Evolutionary conservation across 768 basidiomycete genomes (phyloP).

Genomic region (Mycena capillaripes): DNA sequence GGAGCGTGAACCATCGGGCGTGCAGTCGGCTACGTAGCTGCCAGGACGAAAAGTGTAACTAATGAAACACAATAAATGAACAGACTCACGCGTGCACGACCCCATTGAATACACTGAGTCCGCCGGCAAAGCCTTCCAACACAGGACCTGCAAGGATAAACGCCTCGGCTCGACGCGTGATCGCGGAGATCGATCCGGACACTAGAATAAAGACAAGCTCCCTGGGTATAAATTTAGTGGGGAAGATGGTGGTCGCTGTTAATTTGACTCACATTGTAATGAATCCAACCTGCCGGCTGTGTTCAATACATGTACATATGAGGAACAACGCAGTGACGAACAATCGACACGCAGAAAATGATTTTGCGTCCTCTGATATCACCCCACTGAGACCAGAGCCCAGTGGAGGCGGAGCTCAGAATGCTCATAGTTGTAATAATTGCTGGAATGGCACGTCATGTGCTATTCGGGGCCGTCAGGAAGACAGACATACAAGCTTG

Average conservation of each 20-base stretch:
- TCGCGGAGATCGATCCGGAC: slow-evolving; percentile 66
- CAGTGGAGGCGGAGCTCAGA: slow-evolving; percentile 86
- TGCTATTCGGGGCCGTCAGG: slow-evolving; percentile 1
- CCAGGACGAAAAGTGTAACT: slow-evolving; percentile 47
- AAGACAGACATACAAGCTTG: slow-evolving; percentile 65
- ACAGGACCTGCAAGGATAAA: slow-evolving; percentile 84
- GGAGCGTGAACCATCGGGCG: slow-evolving; percentile 65
- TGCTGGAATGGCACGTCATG: slow-evolving; percentile 49
- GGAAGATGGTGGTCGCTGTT: slow-evolving; percentile 18
- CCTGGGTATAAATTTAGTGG: slow-evolving; percentile 55
- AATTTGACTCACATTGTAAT: slow-evolving; percentile 73
- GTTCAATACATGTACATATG: not conserved
- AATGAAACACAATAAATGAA: slow-evolving; percentile 46
- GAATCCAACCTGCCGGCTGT: slow-evolving; percentile 58
- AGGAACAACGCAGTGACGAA: slow-evolving; percentile 36
- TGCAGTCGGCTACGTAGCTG: slow-evolving; percentile 70
- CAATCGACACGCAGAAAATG: slow-evolving; percentile 74
- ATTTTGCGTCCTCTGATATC: slow-evolving; percentile 84
- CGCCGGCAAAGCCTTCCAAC: slow-evolving; percentile 85
- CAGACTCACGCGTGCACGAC: slow-evolving; percentile 69
- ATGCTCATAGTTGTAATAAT: slow-evolving; percentile 84
- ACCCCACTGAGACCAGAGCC: slow-evolving; percentile 88
- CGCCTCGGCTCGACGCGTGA: slow-evolving; percentile 70
- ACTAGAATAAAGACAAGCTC: slow-evolving; percentile 87
- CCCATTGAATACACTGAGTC: slow-evolving; percentile 73